These are phyloP conservation scores for Esteya vermicola DNA, from an alignment of 2,329 filamentous ascomycete species.

Conservation along the genomic window DNA sequence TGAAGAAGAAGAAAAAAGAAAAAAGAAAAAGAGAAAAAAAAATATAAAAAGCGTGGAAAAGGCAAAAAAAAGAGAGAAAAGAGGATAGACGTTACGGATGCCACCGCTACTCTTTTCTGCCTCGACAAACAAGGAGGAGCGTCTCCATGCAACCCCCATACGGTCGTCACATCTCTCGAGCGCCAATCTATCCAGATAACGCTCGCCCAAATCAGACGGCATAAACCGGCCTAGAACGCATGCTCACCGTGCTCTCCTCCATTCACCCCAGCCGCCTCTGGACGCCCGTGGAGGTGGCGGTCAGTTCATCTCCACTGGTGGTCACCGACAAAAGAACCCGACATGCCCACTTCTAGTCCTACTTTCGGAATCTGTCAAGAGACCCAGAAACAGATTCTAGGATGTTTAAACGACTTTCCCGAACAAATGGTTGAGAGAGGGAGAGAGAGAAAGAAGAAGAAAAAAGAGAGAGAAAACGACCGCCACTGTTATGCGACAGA, in stretches of 20 bases:
- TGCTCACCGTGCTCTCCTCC: too few species aligned
- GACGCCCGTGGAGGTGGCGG: too few species aligned
- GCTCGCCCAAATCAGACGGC: too few species aligned
- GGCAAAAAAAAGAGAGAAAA: neutral
- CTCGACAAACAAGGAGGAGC: too few species aligned
- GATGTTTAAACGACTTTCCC: neutral
- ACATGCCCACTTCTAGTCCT: too few species aligned
- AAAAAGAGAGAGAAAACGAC: constrained; percentile 4
- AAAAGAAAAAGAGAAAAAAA: constrained; percentile 1
- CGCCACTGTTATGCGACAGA: too few species aligned
- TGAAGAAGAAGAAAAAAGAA: neutral
- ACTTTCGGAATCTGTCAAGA: neutral
- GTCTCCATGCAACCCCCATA: too few species aligned
- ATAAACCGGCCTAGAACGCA: too few species aligned
- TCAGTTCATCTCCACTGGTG: neutral
- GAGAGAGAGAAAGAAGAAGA: neutral
- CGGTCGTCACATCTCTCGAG: neutral
- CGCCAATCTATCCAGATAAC: neutral
- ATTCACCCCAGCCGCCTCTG: too few species aligned
- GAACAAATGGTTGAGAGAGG: neutral
- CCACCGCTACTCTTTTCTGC: neutral
- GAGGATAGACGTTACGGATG: too few species aligned
- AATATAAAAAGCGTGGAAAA: too few species aligned
- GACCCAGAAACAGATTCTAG: neutral
- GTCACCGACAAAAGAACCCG: neutral